Evolutionary conservation across 2,329 filamentous ascomycete genomes (phyloP).

Genomic region (Trichophaea hybrida): DNA sequence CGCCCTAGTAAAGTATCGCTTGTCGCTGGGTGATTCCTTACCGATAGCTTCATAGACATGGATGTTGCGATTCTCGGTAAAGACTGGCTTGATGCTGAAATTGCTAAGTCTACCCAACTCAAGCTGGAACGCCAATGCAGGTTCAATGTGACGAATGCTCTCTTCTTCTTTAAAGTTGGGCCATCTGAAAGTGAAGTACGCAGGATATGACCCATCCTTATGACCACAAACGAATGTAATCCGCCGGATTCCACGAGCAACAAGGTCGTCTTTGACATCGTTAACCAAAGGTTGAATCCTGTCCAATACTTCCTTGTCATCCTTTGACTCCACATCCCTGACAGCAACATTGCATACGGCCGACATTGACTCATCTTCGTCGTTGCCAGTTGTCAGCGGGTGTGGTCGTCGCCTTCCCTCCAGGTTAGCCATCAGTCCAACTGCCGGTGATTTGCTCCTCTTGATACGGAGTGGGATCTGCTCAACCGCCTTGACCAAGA

Average conservation of each 20-base stretch:
- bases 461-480: conserved; percentile 50
- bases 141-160: conserved; percentile 93
- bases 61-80: conserved; percentile 98
- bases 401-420: conserved; percentile 55
- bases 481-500: conserved; percentile 70
- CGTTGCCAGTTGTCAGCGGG: conserved; percentile 30
- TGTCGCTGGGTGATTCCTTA: conserved; percentile 88
- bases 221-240: conserved; percentile 93
- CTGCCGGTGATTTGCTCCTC: conserved; percentile 42
- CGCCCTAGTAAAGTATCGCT: conserved; percentile 95
- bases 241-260: conserved; percentile 68
- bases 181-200: conserved; percentile 96
- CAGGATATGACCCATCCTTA: conserved; percentile 85
- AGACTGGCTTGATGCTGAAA: conserved; percentile 96
- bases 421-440: conserved; percentile 55
- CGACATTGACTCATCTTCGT: conserved; percentile 62
- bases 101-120: conserved; percentile 86
- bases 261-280: conserved; percentile 69
- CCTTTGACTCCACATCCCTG: conserved; percentile 67
- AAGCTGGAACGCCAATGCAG: conserved; percentile 94
- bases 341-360: conserved; percentile 88
- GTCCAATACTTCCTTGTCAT: conserved; percentile 64
- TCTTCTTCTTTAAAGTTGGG: conserved; percentile 79
- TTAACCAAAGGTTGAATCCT: conserved; percentile 64
- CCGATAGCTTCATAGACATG: conserved; percentile 96